Evolutionary conservation across 2,329 filamentous ascomycete species (phyloP).

Genomic region (Xylaria sp.): DNA sequence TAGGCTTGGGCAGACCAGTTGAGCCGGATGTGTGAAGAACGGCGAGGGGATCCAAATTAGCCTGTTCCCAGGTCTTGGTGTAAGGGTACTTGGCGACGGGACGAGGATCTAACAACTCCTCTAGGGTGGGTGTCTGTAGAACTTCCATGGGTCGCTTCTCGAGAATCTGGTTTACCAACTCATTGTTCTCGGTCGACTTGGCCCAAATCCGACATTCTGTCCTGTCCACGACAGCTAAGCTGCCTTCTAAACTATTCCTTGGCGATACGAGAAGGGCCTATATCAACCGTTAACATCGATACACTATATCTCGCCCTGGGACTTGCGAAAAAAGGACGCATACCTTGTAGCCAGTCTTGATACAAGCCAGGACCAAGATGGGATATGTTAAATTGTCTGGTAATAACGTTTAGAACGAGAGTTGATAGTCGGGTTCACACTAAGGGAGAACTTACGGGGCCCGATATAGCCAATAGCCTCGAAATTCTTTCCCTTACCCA

Average conservation of each 20-base stretch:
- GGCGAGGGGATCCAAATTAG: conserved; percentile 29
- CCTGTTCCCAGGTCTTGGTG: conserved; percentile 34
- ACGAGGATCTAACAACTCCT: conserved; percentile 30
- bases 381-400: conserved; percentile 33
- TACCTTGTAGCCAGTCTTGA: conserved; percentile 36
- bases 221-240: conserved; percentile 31
- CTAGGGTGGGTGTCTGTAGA: conserved; percentile 28
- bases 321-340: neutral
- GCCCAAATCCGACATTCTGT: conserved; percentile 34
- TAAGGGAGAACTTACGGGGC: conserved; percentile 26
- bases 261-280: conserved; percentile 34
- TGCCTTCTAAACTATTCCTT: conserved; percentile 33
- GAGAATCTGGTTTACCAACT: conserved; percentile 32
- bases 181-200: conserved; percentile 25
- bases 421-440: neutral
- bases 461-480: conserved; percentile 34
- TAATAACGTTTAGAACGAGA: conserved; percentile 13
- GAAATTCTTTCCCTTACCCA: conserved; percentile 31
- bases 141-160: conserved; percentile 32
- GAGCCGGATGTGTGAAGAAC: conserved; percentile 36
- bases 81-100: conserved; percentile 33
- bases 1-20: conserved; percentile 35
- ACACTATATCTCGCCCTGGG: neutral
- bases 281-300: neutral
- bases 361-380: conserved; percentile 32